Evolutionary conservation across 2,329 filamentous ascomycete species (phyloP).

Genomic region (Pyrenophora seminiperda): DNA sequence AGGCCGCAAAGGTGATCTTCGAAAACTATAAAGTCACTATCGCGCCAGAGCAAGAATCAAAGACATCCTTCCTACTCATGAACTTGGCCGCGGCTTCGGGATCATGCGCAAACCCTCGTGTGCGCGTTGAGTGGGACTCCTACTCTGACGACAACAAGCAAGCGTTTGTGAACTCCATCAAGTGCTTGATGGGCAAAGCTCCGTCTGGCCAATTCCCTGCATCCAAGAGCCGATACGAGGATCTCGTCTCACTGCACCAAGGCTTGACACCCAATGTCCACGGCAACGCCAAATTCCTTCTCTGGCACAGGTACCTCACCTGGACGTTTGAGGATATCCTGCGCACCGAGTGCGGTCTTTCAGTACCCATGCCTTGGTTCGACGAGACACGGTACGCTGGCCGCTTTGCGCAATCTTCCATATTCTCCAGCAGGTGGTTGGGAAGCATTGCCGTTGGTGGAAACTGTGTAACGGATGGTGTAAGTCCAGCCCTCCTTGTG

Average conservation of each 20-base stretch:
- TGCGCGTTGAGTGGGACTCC: conserved; percentile 43
- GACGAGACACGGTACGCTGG: conserved; percentile 44
- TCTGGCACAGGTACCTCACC: conserved; percentile 53
- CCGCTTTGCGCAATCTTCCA: conserved; percentile 33
- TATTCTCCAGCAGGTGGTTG: conserved; percentile 39
- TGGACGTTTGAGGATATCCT: conserved; percentile 52
- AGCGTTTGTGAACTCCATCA: conserved; percentile 36
- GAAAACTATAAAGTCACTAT: conserved; percentile 1
- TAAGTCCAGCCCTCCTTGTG: conserved; percentile 25
- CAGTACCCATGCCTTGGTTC: conserved; percentile 47
- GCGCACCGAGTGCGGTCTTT: conserved; percentile 51
- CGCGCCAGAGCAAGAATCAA: not conserved
- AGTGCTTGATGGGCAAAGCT: conserved; percentile 33
- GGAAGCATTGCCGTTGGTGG: conserved; percentile 33
- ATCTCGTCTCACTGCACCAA: conserved; percentile 44
- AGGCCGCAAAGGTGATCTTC: conserved; percentile 11
- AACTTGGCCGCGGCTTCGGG: conserved; percentile 5
- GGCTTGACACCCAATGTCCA: conserved; percentile 42
- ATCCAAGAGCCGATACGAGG: conserved; percentile 41
- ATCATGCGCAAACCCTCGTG: conserved; percentile 35
- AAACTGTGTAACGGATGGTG: conserved; percentile 40
- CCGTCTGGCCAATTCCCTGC: conserved; percentile 33
- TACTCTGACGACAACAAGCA: conserved; percentile 30
- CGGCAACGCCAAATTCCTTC: conserved; percentile 46
- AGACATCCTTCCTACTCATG: not conserved